Evolutionary conservation across 2,329 filamentous ascomycete species (phyloP), one percentile per base, ranked within the genome.

Genomic region (Sporothrix pallida): DNA sequence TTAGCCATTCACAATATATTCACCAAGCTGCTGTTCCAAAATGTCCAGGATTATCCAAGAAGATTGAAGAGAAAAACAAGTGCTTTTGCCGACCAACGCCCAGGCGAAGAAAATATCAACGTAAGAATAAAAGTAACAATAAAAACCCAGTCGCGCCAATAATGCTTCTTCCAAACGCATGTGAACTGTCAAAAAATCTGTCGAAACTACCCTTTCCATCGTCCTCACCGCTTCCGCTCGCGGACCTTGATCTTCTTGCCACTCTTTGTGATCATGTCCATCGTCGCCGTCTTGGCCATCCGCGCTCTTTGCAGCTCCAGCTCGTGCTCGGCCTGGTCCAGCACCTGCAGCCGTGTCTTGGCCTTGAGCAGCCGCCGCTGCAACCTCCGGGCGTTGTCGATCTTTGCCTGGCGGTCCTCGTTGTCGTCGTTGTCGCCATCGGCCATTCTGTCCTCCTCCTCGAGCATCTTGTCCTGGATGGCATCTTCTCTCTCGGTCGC

Each of bases 221-320:
- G n/a, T 75, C 7, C 31, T 80, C 83, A 90, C 79, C 88, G 84
- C 84, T 91, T 91, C 76, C 89, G 85, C 80, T 88, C 85, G 76
- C 87, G 86, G 72, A 90, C 85, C 83, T 89, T 90, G 76, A 90
- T 86, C 82, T 89, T 90, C 80, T 87, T 87, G 31, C 89, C 89
- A 54, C 84, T 83, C 79, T 88, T 89, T 42, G 87, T 90, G n/a
- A 84, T 78, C 15, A 88, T 88, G 52, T 87, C 88, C 6, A 87
- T 85, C 1, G 89, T 91, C 9, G 87, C 83, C 76, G 88, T 90
- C 83, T 91, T 91, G 50, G 88, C 88, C 89, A 91, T 91, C 79
- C 86, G 88, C 20, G 88, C 87, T 74, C 86, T 84, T 80, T 91
- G 88, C 72, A 89, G 74, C 75, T 89, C 88, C 37, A 91, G 83